A percentile compares a stretch with the other conserved stretches of the same genome.
Conservation (phyloP, 1,139 yeast species). For the Diutina mesorugosa region DNA sequence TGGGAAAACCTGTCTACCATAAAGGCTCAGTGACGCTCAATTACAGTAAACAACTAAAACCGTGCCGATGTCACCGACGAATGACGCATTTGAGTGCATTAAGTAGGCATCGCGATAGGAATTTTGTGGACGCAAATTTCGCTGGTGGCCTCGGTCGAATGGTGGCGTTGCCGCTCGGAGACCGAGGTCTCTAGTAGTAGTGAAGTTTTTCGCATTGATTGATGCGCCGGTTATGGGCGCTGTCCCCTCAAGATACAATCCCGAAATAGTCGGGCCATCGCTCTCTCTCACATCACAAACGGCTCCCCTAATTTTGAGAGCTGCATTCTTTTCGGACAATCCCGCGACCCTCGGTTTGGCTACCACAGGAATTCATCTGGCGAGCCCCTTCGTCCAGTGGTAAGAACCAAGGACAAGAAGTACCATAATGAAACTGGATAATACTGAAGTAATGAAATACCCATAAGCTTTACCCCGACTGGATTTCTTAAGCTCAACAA, state of each 20-base stretch:
- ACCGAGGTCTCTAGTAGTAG: background rate
- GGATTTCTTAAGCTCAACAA: slow-evolving; percentile 46
- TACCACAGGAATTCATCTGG: background rate
- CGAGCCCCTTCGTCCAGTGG: slow-evolving; percentile 24
- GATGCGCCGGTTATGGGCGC: background rate
- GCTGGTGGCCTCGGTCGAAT: background rate
- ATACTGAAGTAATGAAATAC: slow-evolving; percentile 27
- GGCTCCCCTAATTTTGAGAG: too few species aligned
- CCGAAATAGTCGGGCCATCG: background rate
- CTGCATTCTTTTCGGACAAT: too few species aligned
- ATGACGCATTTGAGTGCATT: background rate
- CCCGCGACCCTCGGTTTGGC: too few species aligned
- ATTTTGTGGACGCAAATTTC: background rate
- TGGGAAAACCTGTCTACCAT: too few species aligned
- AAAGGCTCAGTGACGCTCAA: too few species aligned
- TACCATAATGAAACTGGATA: slow-evolving; percentile 23
- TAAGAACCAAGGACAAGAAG: slow-evolving; percentile 42
- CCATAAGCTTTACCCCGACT: slow-evolving; percentile 16
- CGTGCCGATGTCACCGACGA: background rate
- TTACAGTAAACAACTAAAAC: too few species aligned
- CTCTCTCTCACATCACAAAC: background rate
- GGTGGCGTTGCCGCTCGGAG: background rate
- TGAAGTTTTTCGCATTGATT: background rate
- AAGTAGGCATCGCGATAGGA: background rate
- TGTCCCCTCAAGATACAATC: background rate